These are phyloP conservation scores for Ceratocystis cubensis DNA, from an alignment of 2,329 filamentous ascomycete species.

Conservation along the genomic window DNA sequence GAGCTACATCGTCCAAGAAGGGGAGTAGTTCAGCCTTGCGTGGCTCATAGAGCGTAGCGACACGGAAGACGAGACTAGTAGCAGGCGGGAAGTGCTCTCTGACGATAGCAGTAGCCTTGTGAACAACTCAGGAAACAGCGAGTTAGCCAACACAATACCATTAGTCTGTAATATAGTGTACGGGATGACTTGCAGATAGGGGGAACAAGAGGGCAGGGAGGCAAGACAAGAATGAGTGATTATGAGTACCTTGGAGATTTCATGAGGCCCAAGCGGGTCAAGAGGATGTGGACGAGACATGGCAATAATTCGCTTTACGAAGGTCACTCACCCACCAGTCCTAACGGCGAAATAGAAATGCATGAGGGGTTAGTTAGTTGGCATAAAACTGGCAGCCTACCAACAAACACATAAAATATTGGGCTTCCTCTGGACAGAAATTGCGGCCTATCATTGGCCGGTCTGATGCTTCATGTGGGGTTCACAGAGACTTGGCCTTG, in stretches of 20 bases:
- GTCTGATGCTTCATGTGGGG: neutral
- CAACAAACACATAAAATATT: too few species aligned
- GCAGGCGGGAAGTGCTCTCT: constrained; percentile 17
- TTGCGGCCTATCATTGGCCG: neutral
- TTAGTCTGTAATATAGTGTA: too few species aligned
- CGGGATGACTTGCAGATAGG: neutral
- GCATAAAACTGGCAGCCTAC: too few species aligned
- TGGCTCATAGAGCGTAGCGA: constrained; percentile 40
- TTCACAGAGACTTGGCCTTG: neutral
- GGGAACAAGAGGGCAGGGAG: constrained; percentile 12
- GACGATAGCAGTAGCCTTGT: constrained; percentile 14
- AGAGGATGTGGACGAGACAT: constrained; percentile 23
- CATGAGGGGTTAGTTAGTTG: too few species aligned
- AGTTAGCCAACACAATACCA: neutral
- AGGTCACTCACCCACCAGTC: too few species aligned
- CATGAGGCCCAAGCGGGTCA: constrained; percentile 25
- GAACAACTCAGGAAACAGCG: neutral
- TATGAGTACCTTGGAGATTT: constrained; percentile 23
- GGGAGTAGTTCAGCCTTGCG: constrained; percentile 35
- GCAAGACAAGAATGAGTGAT: neutral
- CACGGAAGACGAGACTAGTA: constrained; percentile 32
- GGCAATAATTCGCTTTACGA: neutral
- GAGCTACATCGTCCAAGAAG: constrained; percentile 33
- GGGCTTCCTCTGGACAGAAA: too few species aligned
- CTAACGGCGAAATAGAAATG: too few species aligned